Percentiles rank a stretch among this genome's conserved stretches.
Evolutionary conservation across 2,329 filamentous ascomycete genomes (phyloP).

Genomic region (Dothideomycetidae sp.): DNA sequence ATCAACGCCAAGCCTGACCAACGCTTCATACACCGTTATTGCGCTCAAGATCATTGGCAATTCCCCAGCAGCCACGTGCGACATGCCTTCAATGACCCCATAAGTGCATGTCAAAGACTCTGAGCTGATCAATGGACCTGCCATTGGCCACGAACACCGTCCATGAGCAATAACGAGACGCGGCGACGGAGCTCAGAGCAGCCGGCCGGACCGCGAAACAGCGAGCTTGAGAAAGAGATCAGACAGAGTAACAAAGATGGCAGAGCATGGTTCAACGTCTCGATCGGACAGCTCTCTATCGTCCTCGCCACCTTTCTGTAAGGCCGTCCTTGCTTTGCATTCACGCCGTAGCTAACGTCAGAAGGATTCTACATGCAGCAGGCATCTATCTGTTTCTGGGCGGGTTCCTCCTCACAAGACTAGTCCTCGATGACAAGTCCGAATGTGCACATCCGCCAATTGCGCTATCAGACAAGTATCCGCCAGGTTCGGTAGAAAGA

Average conservation of each 20-base stretch:
- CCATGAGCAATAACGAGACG: background rate
- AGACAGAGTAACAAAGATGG: slow-evolving; percentile 23
- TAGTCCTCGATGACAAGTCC: slow-evolving; percentile 64
- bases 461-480: slow-evolving; percentile 25
- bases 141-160: background rate
- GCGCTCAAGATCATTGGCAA: no score
- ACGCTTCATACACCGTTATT: no score
- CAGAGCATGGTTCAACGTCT: slow-evolving; percentile 38
- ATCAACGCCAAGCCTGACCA: no score
- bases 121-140: background rate
- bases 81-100: no score
- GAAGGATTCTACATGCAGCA: slow-evolving; percentile 54
- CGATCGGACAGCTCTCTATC: slow-evolving; percentile 39
- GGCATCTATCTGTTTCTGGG: slow-evolving; percentile 88
- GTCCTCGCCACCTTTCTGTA: slow-evolving; percentile 58
- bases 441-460: slow-evolving; percentile 65
- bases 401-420: slow-evolving; percentile 81
- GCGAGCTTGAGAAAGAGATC: slow-evolving; percentile 6
- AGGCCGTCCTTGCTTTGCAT: background rate
- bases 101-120: no score
- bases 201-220: no score
- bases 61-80: no score
- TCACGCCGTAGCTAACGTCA: background rate
- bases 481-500: slow-evolving; percentile 31
- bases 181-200: background rate